Conservation (phyloP, 805 yeast genomes). For the Millerozyma miso region DNA sequence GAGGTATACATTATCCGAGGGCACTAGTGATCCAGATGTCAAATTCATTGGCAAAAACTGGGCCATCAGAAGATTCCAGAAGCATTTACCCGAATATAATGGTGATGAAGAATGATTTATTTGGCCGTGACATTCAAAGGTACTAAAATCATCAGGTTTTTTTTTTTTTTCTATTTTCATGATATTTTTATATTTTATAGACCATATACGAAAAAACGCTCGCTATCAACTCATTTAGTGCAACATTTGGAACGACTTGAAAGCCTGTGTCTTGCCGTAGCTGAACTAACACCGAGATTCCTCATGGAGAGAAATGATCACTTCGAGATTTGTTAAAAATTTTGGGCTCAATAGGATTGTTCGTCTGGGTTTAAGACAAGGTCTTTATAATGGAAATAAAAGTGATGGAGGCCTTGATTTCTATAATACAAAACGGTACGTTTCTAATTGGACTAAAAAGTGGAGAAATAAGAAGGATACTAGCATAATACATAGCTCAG, state of each 20-base stretch:
- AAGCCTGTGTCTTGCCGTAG: neutral
- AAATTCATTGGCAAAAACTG: conserved; percentile 75
- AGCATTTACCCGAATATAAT: conserved; percentile 33
- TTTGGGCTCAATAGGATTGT: neutral
- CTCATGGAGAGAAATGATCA: neutral
- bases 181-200: neutral
- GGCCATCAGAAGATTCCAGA: conserved; percentile 73
- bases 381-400: neutral
- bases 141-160: neutral
- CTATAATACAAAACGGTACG: neutral
- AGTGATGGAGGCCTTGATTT: neutral
- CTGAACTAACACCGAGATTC: neutral
- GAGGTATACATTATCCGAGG: conserved; percentile 58
- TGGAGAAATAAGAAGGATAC: neutral
- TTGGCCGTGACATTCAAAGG: no score
- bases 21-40: conserved; percentile 62
- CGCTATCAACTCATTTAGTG: no score
- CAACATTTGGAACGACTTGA: no score
- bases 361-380: neutral
- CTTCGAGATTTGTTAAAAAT: neutral
- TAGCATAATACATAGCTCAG: neutral
- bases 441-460: neutral
- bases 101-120: conserved; percentile 7
- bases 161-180: neutral
- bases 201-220: neutral